Conservation (phyloP, 2,329 filamentous ascomycete genomes). For the Ophiostoma australiae region DNA sequence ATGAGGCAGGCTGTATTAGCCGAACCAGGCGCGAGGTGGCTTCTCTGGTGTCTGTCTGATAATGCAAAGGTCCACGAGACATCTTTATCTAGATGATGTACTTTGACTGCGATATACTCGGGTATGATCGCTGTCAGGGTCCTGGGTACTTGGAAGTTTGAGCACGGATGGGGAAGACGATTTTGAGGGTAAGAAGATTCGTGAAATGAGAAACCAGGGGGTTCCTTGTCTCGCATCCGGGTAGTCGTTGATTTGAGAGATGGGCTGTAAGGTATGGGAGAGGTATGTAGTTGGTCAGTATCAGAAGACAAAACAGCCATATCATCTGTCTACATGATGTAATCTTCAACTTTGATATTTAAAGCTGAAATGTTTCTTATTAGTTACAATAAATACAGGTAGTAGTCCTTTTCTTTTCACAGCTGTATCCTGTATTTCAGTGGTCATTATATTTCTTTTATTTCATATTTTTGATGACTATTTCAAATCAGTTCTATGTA, state of each 20-base stretch:
- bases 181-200: not conserved
- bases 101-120: not conserved
- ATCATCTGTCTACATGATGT: too few relatives aligned
- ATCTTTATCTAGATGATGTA: not conserved
- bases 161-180: not conserved
- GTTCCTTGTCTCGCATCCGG: not conserved
- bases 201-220: not conserved
- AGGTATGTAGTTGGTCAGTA: too few relatives aligned
- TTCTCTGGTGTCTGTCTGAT: not conserved
- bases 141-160: not conserved
- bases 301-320: too few relatives aligned
- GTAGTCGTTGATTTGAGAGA: not conserved
- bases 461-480: too few relatives aligned
- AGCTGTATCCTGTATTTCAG: too few relatives aligned
- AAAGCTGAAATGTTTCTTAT: too few relatives aligned
- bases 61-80: not conserved
- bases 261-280: not conserved
- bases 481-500: too few relatives aligned
- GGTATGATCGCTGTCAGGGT: not conserved
- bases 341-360: too few relatives aligned
- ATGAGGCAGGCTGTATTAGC: not conserved
- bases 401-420: too few relatives aligned
- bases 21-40: not conserved
- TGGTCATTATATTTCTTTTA: too few relatives aligned
- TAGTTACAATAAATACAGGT: too few relatives aligned